Conservation (phyloP, 2,329 filamentous ascomycete species). For the Conoideocrella luteorostrata region DNA sequence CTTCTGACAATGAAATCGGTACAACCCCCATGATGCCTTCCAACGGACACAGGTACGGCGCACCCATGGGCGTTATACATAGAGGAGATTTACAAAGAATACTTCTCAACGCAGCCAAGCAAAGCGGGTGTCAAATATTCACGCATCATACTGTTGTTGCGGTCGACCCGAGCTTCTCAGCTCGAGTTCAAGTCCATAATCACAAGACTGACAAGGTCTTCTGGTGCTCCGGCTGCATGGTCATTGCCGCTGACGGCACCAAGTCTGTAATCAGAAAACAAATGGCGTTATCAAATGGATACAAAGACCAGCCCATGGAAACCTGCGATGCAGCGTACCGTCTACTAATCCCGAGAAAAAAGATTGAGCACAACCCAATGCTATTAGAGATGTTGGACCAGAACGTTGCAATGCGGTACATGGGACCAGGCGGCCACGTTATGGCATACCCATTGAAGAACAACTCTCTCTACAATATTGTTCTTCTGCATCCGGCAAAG, state of each 20-base stretch:
- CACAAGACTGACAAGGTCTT: constrained; percentile 46
- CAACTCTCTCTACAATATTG: constrained; percentile 61
- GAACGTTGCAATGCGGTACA: constrained; percentile 66
- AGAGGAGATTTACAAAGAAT: constrained; percentile 39
- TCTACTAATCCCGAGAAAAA: constrained; percentile 64
- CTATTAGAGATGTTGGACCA: constrained; percentile 60
- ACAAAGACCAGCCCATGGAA: constrained; percentile 52
- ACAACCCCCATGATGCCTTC: constrained; percentile 14
- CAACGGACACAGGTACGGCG: constrained; percentile 15
- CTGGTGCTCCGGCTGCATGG: background rate
- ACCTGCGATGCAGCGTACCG: constrained; percentile 74
- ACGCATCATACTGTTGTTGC: constrained; percentile 40
- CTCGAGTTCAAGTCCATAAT: constrained; percentile 42
- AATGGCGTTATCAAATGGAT: constrained; percentile 47
- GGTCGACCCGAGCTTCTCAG: constrained; percentile 17
- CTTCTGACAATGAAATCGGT: constrained; percentile 18
- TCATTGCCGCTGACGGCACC: constrained; percentile 48
- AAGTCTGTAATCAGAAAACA: constrained; percentile 42
- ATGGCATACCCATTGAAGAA: constrained; percentile 69
- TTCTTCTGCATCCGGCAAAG: no score
- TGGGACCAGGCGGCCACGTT: constrained; percentile 68
- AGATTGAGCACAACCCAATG: constrained; percentile 62
- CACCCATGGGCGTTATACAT: constrained; percentile 18
- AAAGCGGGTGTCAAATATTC: constrained; percentile 15
- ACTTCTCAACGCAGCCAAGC: constrained; percentile 51